Evolutionary conservation across 257 asterid species (phyloP), one percentile per base, ranked within the genome.

Genomic region (Ocimum tenuiflorum): DNA sequence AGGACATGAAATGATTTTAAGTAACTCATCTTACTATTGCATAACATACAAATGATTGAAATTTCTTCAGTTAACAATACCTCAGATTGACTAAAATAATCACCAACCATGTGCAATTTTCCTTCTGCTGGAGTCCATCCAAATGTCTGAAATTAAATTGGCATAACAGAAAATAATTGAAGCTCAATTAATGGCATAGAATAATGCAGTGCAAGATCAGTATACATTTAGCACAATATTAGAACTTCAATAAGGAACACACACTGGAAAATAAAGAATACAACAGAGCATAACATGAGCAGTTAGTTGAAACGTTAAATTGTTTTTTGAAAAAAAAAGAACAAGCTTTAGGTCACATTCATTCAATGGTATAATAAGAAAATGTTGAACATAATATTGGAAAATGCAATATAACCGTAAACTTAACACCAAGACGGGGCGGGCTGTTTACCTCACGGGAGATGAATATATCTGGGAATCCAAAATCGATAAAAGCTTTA

Each of bases 71-170:
- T 67, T 39, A 51, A 59, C 61, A 48, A 68, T 87, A 91, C 98
- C 98, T 92, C 98, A 8, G 88, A 71, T 46, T 71, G 88, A 72
- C 79, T 89, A 78, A 82, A 92, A 78, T 85, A 89, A 71, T 86
- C 86, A 36, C 47, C 75, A 72, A 87, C 88, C 94, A 89, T 84
- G 76, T 92, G 98, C 87, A 92, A 73, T 70, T 89, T 81, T 47
- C 95, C 98, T 79, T 89, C 95, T 55, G 87, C 85, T 8, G 89
- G 95, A 62, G 91, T 87, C 98, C 98, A 92, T 63, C 95, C 98
- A 81, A 92, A 87, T 24, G 82, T 81, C 96, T 91, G 86, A 56
- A 82, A 63, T 74, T 72, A 65, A 63, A 45, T 51, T 53, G 36
- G 48, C 64, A 49, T 7, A 20, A 24, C 57, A 57, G n/a, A n/a